Conservation (phyloP, 2,329 filamentous ascomycete genomes). For the Nemania bipapillata region DNA sequence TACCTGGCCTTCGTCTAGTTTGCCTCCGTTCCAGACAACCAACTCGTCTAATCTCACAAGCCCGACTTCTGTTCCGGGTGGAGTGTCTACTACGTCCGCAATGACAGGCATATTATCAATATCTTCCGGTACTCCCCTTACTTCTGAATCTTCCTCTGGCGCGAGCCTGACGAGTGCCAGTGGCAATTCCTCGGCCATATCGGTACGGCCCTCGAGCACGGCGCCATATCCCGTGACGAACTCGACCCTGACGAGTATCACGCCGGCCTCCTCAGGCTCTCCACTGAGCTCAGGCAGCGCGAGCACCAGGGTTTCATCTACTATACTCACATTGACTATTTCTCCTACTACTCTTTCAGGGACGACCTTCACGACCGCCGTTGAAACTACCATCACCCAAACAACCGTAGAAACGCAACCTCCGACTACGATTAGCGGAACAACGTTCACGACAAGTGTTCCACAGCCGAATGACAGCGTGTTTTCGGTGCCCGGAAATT, state of each 20-base stretch:
- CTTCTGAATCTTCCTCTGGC: conserved; percentile 24
- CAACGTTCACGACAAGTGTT: conserved; percentile 24
- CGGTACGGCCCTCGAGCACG: conserved; percentile 20
- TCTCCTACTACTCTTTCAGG: conserved; percentile 27
- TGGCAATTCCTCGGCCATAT: conserved; percentile 24
- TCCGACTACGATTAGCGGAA: conserved; percentile 31
- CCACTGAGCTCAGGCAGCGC: conserved; percentile 1
- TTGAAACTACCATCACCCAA: conserved; percentile 17
- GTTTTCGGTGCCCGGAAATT: conserved; percentile 14
- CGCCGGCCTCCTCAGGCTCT: conserved; percentile 19
- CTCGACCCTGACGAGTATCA: conserved; percentile 21
- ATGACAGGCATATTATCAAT: conserved; percentile 11
- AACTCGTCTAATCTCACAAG: conserved; percentile 12
- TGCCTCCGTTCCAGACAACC: conserved; percentile 12
- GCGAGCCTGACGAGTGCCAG: conserved; percentile 29
- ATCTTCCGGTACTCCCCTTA: conserved; percentile 23
- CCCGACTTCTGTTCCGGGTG: conserved; percentile 10
- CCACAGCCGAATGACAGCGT: conserved; percentile 22
- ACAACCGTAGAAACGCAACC: conserved; percentile 19
- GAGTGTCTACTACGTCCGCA: conserved; percentile 10
- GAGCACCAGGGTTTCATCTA: conserved; percentile 30
- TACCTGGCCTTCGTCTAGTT: conserved; percentile 6
- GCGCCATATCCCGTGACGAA: conserved; percentile 34
- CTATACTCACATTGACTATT: conserved; percentile 23
- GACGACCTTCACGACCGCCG: conserved; percentile 23